Conservation (phyloP, 805 yeast genomes). For the Pichia nakasei region DNA sequence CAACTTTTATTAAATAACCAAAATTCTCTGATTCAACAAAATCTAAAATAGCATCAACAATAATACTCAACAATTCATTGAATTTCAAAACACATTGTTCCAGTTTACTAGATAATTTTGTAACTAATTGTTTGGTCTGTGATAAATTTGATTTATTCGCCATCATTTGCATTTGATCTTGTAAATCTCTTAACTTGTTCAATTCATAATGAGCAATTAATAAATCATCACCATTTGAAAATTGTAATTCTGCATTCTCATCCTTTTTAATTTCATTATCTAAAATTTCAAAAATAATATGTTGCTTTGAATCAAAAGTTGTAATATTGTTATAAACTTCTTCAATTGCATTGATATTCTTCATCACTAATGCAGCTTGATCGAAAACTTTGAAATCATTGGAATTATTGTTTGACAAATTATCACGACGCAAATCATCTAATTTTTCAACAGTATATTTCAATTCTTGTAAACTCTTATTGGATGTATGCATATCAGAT, state of each 20-base stretch:
- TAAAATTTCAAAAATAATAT: slow-evolving; percentile 44
- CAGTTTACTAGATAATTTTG: slow-evolving; percentile 44
- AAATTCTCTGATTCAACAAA: slow-evolving; percentile 59
- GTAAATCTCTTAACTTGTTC: slow-evolving; percentile 65
- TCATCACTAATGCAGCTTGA: slow-evolving; percentile 57
- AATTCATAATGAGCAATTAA: slow-evolving; percentile 62
- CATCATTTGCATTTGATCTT: slow-evolving; percentile 60
- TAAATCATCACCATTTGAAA: slow-evolving; percentile 42
- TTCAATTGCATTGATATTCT: slow-evolving; percentile 63
- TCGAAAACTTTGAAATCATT: slow-evolving; percentile 59
- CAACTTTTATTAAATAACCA: slow-evolving; percentile 58
- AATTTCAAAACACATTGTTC: slow-evolving; percentile 45
- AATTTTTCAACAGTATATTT: slow-evolving; percentile 29
- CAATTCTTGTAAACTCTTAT: slow-evolving; percentile 41
- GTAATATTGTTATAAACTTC: slow-evolving; percentile 55
- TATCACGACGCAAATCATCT: slow-evolving; percentile 34
- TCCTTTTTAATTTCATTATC: slow-evolving; percentile 23
- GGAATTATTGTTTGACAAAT: slow-evolving; percentile 37
- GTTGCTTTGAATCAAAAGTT: slow-evolving; percentile 42
- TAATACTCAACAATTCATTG: slow-evolving; percentile 51
- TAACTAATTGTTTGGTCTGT: slow-evolving; percentile 63
- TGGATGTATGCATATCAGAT: slow-evolving; percentile 21
- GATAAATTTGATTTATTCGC: slow-evolving; percentile 33
- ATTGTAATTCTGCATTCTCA: slow-evolving; percentile 13
- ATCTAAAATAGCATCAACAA: slow-evolving; percentile 59